phyloP scores from a whole-genome alignment of 129 eudicot species.

The Ambrosia trifida region DNA sequence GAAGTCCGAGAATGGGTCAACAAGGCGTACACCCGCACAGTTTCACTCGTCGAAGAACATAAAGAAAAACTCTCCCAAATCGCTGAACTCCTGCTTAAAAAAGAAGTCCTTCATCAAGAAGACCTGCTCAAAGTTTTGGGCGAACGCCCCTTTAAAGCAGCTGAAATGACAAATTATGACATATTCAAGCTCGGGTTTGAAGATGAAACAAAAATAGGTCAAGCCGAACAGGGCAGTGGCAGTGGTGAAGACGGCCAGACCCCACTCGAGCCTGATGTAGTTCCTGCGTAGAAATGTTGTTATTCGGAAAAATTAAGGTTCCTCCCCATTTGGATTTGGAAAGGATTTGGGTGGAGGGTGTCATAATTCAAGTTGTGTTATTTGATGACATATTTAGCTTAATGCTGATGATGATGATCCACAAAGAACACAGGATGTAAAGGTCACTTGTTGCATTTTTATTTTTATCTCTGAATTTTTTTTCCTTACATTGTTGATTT shows the following conservation, averaged over 20 bases:
- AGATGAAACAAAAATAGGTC: slow-evolving; percentile 40
- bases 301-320: slow-evolving; percentile 13
- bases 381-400: slow-evolving; percentile 21
- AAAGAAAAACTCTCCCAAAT: slow-evolving; percentile 78
- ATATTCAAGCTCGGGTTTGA: slow-evolving; percentile 75
- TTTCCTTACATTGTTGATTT: not conserved
- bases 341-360: slow-evolving; percentile 23
- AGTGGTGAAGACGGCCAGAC: slow-evolving; percentile 30
- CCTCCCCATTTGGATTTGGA: slow-evolving; percentile 24
- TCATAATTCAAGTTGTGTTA: slow-evolving; percentile 28
- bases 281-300: slow-evolving; percentile 47
- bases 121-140: slow-evolving; percentile 79
- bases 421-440: slow-evolving; percentile 28
- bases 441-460: slow-evolving; percentile 26
- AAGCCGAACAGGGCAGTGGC: slow-evolving; percentile 22
- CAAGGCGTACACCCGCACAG: slow-evolving; percentile 66
- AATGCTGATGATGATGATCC: slow-evolving; percentile 24
- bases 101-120: slow-evolving; percentile 92
- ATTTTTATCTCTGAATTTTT: slow-evolving; percentile 17
- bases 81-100: slow-evolving; percentile 77
- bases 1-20: slow-evolving; percentile 92
- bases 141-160: slow-evolving; percentile 74
- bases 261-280: slow-evolving; percentile 70
- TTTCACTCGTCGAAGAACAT: slow-evolving; percentile 66
- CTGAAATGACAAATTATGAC: slow-evolving; percentile 77